phyloP scores from a whole-genome alignment of 2,329 filamentous ascomycete genomes.

The Kalmusia sp. region DNA sequence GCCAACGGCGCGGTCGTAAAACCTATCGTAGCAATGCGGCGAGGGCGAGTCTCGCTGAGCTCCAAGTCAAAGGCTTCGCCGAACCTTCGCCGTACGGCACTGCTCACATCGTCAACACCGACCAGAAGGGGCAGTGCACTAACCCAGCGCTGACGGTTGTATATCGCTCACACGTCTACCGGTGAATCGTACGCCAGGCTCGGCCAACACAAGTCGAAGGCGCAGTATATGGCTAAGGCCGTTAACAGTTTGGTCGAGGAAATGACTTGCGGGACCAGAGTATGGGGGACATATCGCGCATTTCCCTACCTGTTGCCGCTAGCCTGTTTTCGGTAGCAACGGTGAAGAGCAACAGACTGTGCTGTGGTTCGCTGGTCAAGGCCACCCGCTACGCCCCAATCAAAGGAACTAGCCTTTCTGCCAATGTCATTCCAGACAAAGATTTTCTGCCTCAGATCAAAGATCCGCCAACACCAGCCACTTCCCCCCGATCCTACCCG shows the following conservation, averaged over 20 bases:
- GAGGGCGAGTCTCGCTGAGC: too few relatives aligned
- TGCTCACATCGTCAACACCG: neutral
- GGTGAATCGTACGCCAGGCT: neutral
- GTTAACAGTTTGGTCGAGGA: neutral
- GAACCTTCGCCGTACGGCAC: neutral
- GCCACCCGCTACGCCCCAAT: neutral
- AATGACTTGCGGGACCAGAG: neutral
- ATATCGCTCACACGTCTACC: neutral
- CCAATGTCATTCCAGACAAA: neutral
- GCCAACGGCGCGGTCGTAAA: slow-evolving; percentile 3
- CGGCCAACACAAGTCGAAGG: neutral
- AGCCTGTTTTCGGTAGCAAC: neutral
- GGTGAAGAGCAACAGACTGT: too few relatives aligned
- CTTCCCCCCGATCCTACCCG: neutral
- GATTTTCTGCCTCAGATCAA: neutral
- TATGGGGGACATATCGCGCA: neutral
- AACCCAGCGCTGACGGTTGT: neutral
- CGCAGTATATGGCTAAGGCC: neutral
- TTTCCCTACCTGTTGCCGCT: neutral
- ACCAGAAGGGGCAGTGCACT: neutral
- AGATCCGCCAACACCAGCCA: slow-evolving; percentile 4
- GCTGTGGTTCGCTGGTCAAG: neutral
- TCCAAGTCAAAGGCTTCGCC: neutral
- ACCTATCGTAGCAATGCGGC: neutral
- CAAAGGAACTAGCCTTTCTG: neutral